Evolutionary conservation across 2,329 filamentous ascomycete species (phyloP), one percentile per base, ranked within the genome.

Genomic region (Clonostachys solani): DNA sequence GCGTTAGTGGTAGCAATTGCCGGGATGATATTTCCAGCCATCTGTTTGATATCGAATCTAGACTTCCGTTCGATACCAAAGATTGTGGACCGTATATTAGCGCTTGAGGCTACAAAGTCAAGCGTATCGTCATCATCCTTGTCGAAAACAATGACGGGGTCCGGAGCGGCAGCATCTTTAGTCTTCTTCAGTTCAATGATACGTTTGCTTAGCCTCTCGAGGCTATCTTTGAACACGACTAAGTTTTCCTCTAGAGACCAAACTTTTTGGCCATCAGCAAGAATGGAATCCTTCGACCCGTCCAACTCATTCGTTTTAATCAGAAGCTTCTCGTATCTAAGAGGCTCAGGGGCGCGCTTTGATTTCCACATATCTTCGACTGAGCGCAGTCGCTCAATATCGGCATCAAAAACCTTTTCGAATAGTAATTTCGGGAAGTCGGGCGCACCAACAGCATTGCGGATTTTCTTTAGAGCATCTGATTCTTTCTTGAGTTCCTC

Each of bases 21-120:
- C 2, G 94, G 94, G 51, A 99, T 99, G 58, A 99, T 99, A 63
- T 99, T 99, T 46, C 94, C 94, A 5, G 94, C 94, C 92, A 97
- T 99, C 68, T 99, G 88, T 71, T 99, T 99, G 59, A 94, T 92
- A 61, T 97, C 92, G 60, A 97, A 99, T 49, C 95, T 90, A 18
- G 91, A 95, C 64, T 90, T 92, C 5, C 75, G 71, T 46, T 92
- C 87, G 49, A 99, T 96, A 47, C 84, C 87, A 61, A 99, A 99
- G n/a, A 95, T 78, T 19, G 81, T 75, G 1, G 92, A 94, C 41
- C 94, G 83, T 19, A 99, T 80, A 59, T 99, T 99, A 33, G 92
- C 90, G 55, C 87, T 89, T 1, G 94, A 84, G 1, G 91, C 81
- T 7, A 99, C 94, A 63, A 99, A 97, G 61, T 99, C 92, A 8